Base-by-base conservation (phyloP, 2,329 filamentous ascomycete genomes). In the Colletotrichum noveboracense region DNA sequence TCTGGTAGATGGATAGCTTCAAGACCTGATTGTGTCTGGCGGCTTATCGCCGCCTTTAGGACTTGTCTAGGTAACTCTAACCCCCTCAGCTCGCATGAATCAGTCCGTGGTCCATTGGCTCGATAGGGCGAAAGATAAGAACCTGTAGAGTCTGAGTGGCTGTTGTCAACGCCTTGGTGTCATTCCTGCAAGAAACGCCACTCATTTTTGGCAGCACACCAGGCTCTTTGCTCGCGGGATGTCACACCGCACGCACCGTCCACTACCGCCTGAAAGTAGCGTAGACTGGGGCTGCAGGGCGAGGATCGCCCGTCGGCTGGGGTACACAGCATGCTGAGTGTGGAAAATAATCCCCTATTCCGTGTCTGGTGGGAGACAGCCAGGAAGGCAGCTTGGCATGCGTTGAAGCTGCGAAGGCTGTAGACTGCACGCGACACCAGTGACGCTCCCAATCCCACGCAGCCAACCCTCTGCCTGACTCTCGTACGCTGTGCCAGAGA, bases 341-440 rank as follows among this genome's bases (percentile, higher is more conserved):
- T 52, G 43, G n/a, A 52, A 52, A 52, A 52, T 24, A 34, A 32
- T 66, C 12, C 52, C 48, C 30, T 24, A 38, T 56, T 30, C 36
- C 32, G 55, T 30, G 43, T n/a, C 28, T 38, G 14, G 28, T 9
- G 32, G 28, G 7, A 21, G 16, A 28, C 30, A 60, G 34, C 32
- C 34, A 32, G 64, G 43, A 36, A 32, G 56, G 38, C 58, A 8
- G 14, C 66, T 64, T 67, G 72, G 72, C 65, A 48, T 65, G 65
- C 62, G 66, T 43, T 55, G 66, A 68, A 48, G 66, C 43, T 30
- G 62, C 56, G 30, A 61, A n/a, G 21, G 26, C 52, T 18, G 38
- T 56, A n/a, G 56, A 58, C 28, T 61, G 73, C 72, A 77, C 72
- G 75, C 75, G 72, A 76, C 75, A 76, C 71, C 43, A 28, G 26